Base-by-base conservation (phyloP, 805 yeast species). In the Candida lessepsii region DNA sequence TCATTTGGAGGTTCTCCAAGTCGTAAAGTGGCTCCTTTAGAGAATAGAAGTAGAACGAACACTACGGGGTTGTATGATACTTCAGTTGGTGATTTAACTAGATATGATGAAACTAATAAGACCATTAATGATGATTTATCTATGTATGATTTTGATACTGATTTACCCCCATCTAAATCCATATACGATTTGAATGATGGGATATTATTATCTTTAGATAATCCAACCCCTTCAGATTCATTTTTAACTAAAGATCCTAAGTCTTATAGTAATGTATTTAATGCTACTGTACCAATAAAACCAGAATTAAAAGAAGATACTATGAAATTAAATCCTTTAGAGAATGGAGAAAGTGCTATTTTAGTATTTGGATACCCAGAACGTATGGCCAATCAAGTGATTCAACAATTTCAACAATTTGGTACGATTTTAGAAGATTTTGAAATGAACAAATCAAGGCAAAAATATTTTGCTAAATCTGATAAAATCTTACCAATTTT, bases 301-400 rank as follows among this genome's bases (percentile, higher is more conserved):
- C 34, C 26, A 11, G 52, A 44, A 2, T 38, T 27, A n/a, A 33
- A 36, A 11, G 42, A 17, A 4, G 44, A 40, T 9, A 36, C 30
- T 18, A 37, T 40, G 17, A 37, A 24, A n/a, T 36, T 49, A 31
- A 54, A 58, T 42, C 56, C 66, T 10, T 51, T 63, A 43, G 42
- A 49, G 29, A 44, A 57, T 41, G 50, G 60, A 24, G 88, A 80
- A 40, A 71, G 79, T 35, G 85, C 96, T 0, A 84, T 91, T 1
- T 63, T 90, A 20, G 87, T 91, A 2, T 88, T 85, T 62, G 98
- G 98, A 1, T 91, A 87, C 58, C 88, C 95, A 1, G 95, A 89
- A 53, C 71, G 79, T 2, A 71, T 81, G 48, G 79, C 95, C 7
- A 74, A 73, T 23, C 72, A 73, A 25, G 77, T 91, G 2, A 71